These are phyloP conservation scores for Pyricularia pennisetigena DNA, from an alignment of 2,329 filamentous ascomycete genomes.

Conservation along the genomic window DNA sequence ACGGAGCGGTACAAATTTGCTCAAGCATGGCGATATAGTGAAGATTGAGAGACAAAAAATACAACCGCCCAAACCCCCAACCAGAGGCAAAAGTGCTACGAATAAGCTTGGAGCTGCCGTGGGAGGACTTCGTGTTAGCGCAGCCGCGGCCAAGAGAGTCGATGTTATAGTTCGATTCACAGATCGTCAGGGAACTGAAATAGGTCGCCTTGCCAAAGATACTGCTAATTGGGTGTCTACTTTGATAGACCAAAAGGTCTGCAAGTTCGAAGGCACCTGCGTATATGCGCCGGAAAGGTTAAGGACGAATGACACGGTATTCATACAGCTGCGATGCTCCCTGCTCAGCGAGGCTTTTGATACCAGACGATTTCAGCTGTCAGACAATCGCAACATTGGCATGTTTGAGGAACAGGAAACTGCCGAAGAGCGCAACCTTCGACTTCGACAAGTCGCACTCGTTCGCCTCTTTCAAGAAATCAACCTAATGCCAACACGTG, in stretches of 20 bases:
- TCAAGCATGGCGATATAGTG: constrained; percentile 76
- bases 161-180: constrained; percentile 92
- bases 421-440: constrained; percentile 70
- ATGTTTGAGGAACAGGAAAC: constrained; percentile 83
- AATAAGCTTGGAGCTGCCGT: constrained; percentile 26
- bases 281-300: constrained; percentile 82
- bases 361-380: constrained; percentile 47
- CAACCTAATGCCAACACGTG: constrained; percentile 64
- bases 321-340: constrained; percentile 74
- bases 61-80: constrained; percentile 38
- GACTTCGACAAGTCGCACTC: constrained; percentile 76
- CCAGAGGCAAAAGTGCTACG: constrained; percentile 16
- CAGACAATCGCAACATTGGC: constrained; percentile 60
- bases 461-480: constrained; percentile 87
- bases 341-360: constrained; percentile 68
- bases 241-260: constrained; percentile 82
- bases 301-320: constrained; percentile 88
- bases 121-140: constrained; percentile 25
- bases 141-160: constrained; percentile 52
- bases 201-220: constrained; percentile 81
- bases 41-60: constrained; percentile 79
- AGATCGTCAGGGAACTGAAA: constrained; percentile 65
- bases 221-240: constrained; percentile 86
- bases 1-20: constrained; percentile 62
- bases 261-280: constrained; percentile 76